Percentiles rank a stretch among this genome's conserved stretches.
phyloP scores from a whole-genome alignment of 176 grass and related monocot genomes.

The Alloteropsis semialata region DNA sequence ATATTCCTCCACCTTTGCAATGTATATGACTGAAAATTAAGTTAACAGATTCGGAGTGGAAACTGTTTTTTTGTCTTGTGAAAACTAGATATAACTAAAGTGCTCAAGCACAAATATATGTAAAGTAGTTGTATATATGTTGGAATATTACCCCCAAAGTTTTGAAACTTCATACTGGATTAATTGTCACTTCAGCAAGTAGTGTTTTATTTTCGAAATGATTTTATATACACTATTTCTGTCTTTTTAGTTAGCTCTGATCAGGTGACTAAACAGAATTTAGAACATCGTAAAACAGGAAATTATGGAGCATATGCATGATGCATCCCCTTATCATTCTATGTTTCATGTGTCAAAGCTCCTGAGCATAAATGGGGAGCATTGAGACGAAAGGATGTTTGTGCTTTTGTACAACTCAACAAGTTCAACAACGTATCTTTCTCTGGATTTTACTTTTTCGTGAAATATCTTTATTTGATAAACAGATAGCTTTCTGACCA shows the following conservation, averaged over 20 bases:
- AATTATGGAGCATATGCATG: too few relatives aligned
- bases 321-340: too few relatives aligned
- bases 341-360: neutral
- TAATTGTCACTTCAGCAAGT: too few relatives aligned
- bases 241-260: neutral
- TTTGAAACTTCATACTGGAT: too few relatives aligned
- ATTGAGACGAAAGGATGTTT: neutral
- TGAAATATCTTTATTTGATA: neutral
- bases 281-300: too few relatives aligned
- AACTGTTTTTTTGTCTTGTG: neutral
- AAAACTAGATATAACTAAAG: neutral
- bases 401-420: too few relatives aligned
- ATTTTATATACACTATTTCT: too few relatives aligned
- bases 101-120: neutral
- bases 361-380: neutral
- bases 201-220: too few relatives aligned
- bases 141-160: too few relatives aligned
- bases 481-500: neutral
- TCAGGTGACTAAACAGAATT: neutral
- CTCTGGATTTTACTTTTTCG: neutral
- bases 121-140: too few relatives aligned
- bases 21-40: neutral
- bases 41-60: neutral
- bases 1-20: neutral
- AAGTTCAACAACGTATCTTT: neutral